Evolutionary conservation across 495 filamentous ascomycete genomes (phyloP).

Genomic region (Daldinia childiae): DNA sequence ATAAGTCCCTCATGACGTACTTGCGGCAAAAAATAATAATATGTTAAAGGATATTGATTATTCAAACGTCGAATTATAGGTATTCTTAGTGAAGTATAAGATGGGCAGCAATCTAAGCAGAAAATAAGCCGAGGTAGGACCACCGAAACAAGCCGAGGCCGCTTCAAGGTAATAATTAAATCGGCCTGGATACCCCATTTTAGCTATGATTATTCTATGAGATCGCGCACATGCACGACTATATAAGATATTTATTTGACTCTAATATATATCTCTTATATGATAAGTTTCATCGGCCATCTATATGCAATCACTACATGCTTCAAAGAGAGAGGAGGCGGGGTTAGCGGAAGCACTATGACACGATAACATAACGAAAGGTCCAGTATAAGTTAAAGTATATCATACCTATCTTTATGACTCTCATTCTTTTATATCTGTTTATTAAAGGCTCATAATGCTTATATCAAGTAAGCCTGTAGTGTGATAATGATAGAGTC

Average conservation of each 20-base stretch:
- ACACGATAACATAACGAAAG: no score
- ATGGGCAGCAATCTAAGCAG: not conserved
- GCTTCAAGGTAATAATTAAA: not conserved
- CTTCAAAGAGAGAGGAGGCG: no score
- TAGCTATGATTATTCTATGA: not conserved
- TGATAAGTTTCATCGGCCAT: not conserved
- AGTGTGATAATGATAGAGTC: no score
- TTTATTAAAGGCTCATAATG: no score
- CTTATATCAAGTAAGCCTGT: no score
- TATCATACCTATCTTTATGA: no score
- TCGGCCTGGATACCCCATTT: not conserved
- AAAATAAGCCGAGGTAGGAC: slow-evolving; percentile 4
- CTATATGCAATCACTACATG: no score
- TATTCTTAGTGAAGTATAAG: not conserved
- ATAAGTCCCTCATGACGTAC: not conserved
- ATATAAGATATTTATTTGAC: not conserved
- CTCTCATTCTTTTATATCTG: no score
- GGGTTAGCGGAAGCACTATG: no score
- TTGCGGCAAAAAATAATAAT: not conserved
- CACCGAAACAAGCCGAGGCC: slow-evolving; percentile 2
- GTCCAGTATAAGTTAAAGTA: no score
- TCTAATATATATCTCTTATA: not conserved
- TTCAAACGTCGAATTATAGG: not conserved
- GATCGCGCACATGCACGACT: not conserved
- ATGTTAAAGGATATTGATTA: not conserved